A percentile compares a stretch with the other conserved stretches of the same genome.
Evolutionary conservation across 306 rosid genomes (phyloP).

Genomic region (Fragaria vesca): DNA sequence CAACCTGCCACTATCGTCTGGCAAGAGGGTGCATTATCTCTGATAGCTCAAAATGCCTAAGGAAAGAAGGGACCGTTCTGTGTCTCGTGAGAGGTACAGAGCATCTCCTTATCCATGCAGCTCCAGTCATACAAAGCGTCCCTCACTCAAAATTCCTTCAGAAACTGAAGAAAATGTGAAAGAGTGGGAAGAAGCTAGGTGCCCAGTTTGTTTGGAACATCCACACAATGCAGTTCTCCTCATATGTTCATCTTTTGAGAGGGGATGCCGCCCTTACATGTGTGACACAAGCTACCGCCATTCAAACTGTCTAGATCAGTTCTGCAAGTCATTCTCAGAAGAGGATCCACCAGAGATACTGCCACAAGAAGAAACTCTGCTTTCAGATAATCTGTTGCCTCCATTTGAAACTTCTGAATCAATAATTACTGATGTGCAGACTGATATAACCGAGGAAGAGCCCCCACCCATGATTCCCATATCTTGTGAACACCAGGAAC

Average conservation of each 20-base stretch:
- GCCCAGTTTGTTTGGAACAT: constrained; percentile 98
- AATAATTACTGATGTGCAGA: constrained; percentile 36
- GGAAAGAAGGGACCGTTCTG: constrained; percentile 87
- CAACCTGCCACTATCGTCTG: constrained; percentile 8
- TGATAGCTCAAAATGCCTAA: constrained; percentile 62
- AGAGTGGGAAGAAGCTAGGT: constrained; percentile 98
- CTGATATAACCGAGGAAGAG: constrained; percentile 48
- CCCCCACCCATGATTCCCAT: constrained; percentile 43
- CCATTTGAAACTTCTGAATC: constrained; percentile 23
- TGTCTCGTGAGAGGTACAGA: constrained; percentile 66
- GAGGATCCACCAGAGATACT: constrained; percentile 39
- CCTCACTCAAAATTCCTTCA: constrained; percentile 38
- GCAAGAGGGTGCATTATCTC: constrained; percentile 13
- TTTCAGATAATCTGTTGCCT: constrained; percentile 27
- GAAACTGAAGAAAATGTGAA: constrained; percentile 59
- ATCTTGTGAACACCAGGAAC: constrained; percentile 63
- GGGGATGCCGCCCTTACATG: constrained; percentile 98
- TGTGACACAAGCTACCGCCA: constrained; percentile 98
- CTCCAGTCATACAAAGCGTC: constrained; percentile 52
- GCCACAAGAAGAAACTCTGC: constrained; percentile 45
- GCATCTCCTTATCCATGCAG: constrained; percentile 81
- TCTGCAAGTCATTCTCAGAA: constrained; percentile 75
- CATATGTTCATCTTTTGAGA: constrained; percentile 82
- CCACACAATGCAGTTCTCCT: constrained; percentile 98
- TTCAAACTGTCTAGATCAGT: constrained; percentile 96